Evolutionary conservation across 1,139 yeast species (phyloP).

Genomic region (Ogataea hybrid): DNA sequence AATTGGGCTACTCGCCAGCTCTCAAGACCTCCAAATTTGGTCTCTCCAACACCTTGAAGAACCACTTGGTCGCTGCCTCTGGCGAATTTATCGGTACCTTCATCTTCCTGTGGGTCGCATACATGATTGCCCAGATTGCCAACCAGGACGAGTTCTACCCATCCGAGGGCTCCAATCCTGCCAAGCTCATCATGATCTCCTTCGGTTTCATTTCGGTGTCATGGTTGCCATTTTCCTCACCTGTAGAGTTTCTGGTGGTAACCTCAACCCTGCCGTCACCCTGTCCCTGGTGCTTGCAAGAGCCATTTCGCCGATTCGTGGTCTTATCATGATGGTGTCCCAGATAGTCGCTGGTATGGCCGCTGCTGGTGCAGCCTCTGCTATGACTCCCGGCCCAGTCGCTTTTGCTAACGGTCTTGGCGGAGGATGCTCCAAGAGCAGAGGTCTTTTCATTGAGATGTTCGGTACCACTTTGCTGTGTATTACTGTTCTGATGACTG

Average conservation of each 20-base stretch:
- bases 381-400: conserved; percentile 82
- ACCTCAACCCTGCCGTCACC: conserved; percentile 88
- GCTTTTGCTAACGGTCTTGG: conserved; percentile 73
- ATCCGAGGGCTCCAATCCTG: conserved; percentile 55
- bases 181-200: conserved; percentile 70
- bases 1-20: conserved; percentile 38
- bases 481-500: conserved; percentile 75
- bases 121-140: conserved; percentile 81
- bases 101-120: conserved; percentile 79
- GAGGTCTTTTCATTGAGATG: conserved; percentile 82
- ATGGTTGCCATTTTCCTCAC: conserved; percentile 73
- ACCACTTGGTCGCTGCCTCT: conserved; percentile 50
- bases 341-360: conserved; percentile 88
- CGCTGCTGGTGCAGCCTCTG: conserved; percentile 88
- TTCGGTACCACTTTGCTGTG: conserved; percentile 76
- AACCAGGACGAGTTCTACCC: conserved; percentile 56
- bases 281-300: conserved; percentile 66
- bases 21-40: conserved; percentile 35
- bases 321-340: conserved; percentile 58
- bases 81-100: conserved; percentile 88
- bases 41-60: conserved; percentile 42
- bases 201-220: conserved; percentile 84
- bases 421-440: conserved; percentile 66
- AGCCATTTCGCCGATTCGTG: conserved; percentile 74
- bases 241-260: conserved; percentile 85